Base-by-base conservation (phyloP, 345 rosid species). In the Turritis glabra region DNA sequence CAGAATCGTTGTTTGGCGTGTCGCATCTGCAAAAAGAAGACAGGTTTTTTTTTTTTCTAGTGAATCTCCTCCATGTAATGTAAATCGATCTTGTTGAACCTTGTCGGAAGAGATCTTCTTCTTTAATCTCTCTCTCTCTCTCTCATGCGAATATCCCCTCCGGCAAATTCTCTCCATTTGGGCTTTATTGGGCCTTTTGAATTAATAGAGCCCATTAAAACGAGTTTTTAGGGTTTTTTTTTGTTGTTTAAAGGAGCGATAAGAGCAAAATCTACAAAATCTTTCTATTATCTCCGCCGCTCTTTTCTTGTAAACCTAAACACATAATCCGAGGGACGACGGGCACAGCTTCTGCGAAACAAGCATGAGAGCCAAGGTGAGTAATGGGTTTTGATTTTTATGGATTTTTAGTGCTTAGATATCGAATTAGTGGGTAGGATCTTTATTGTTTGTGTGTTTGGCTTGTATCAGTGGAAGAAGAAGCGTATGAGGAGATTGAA, bases 401-500 rank as follows among this genome's bases (percentile, higher is more conserved):
- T 23, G 22, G 48, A 35, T 33, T 59, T 46, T 1, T 21, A 17
- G n/a, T 15, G 25, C 0, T 29, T 47, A 29, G 59, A 1, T 14
- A 25, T 46, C 3, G 13, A n/a, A 74, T 18, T 51, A 50, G 10
- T 18, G 11, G 5, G 7, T 67, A 33, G 48, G 9, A 30, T 60
- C 3, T 62, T 69, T 3, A 69, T 23, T 18, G 10, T 61, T 11
- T 30, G 0, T 52, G n/a, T 56, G 33, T 51, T 33, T 57, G 32
- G 38, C 0, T 69, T 69, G 41, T 40, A 27, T 23, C 82, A 93
- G 98, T 93, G 98, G 97, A 93, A 93, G 98, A 93, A 93, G 97
- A 93, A 90, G 98, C 97, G 97, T 57, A 93, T 93, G 98, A 93
- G 97, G 82, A 93, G 98, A 77, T 76, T 93, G 86, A 93, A 93